These are phyloP conservation scores for Dioscorea alata DNA, from an alignment of 106 monocot genomes.

Conservation along the genomic window DNA sequence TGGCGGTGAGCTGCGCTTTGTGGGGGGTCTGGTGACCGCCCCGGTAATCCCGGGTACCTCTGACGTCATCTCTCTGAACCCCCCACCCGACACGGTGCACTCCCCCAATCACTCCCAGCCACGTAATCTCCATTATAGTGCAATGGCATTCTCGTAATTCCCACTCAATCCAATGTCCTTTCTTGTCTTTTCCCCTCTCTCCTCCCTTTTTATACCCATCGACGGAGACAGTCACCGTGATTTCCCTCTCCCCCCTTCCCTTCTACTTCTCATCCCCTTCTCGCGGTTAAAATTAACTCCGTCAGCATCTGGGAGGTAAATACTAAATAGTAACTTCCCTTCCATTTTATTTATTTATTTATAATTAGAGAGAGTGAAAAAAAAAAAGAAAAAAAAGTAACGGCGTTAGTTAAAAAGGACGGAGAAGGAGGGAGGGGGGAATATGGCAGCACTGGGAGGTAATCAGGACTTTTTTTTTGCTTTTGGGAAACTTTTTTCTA, in stretches of 20 bases:
- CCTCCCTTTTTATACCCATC: background rate
- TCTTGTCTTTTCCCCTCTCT: background rate
- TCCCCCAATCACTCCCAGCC: background rate
- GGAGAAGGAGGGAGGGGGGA: background rate
- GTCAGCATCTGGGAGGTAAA: too few species aligned
- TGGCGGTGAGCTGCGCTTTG: background rate
- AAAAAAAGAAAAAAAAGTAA: background rate
- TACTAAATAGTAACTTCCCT: background rate
- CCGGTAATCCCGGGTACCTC: constrained; percentile 18
- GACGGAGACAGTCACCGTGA: background rate
- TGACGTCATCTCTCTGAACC: constrained; percentile 11
- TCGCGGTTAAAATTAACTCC: background rate
- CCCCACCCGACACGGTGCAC: background rate
- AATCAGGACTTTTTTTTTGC: constrained; percentile 7
- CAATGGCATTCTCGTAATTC: background rate
- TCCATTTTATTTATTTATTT: background rate
- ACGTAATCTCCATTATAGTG: background rate
- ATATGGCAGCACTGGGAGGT: background rate
- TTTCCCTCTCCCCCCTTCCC: background rate
- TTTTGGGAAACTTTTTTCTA: constrained; percentile 17
- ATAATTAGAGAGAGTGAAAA: background rate
- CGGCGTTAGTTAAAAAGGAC: background rate
- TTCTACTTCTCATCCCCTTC: too few species aligned
- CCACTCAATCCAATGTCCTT: background rate
- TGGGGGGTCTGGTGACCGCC: background rate